Conservation (phyloP, 768 basidiomycete species). For the Leccinum variicolor region DNA sequence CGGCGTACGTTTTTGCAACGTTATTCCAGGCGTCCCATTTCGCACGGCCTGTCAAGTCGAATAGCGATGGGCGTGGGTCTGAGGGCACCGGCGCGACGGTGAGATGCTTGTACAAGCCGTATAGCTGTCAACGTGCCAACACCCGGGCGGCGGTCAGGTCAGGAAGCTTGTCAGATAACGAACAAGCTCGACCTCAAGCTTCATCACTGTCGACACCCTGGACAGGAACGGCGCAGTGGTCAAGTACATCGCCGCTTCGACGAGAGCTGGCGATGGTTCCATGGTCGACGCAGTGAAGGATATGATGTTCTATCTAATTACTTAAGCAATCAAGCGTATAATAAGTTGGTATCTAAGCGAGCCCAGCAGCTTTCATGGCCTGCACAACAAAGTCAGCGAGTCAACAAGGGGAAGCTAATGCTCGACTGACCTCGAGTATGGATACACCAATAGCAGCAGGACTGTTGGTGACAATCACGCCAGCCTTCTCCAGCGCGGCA, state of each 20-base stretch:
- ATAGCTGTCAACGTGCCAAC: slow-evolving; percentile 53
- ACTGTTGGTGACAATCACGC: slow-evolving; percentile 90
- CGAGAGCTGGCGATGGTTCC: slow-evolving; percentile 42
- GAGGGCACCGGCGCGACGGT: slow-evolving; percentile 57
- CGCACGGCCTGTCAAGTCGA: slow-evolving; percentile 75
- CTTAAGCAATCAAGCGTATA: slow-evolving; percentile 25
- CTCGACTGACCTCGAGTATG: slow-evolving; percentile 76
- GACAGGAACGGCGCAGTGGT: slow-evolving; percentile 52
- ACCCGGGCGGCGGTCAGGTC: slow-evolving; percentile 20
- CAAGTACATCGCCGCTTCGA: slow-evolving; percentile 61
- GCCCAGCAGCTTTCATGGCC: slow-evolving; percentile 79
- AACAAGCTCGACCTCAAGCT: slow-evolving; percentile 65
- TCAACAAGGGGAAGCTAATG: neutral
- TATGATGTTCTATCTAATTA: slow-evolving; percentile 32
- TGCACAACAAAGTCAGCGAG: slow-evolving; percentile 27
- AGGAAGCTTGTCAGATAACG: slow-evolving; percentile 7
- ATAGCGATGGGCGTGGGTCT: slow-evolving; percentile 63
- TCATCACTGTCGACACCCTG: slow-evolving; percentile 55
- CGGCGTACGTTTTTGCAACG: slow-evolving; percentile 46
- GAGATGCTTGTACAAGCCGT: slow-evolving; percentile 77
- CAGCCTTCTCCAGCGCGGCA: slow-evolving; percentile 83
- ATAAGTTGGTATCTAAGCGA: slow-evolving; percentile 44
- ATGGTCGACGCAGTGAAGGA: slow-evolving; percentile 10
- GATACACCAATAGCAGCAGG: slow-evolving; percentile 91
- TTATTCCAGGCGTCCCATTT: slow-evolving; percentile 86